These are phyloP conservation scores for Ballota nigra DNA, from an alignment of 257 asterid genomes.

Conservation along the genomic window DNA sequence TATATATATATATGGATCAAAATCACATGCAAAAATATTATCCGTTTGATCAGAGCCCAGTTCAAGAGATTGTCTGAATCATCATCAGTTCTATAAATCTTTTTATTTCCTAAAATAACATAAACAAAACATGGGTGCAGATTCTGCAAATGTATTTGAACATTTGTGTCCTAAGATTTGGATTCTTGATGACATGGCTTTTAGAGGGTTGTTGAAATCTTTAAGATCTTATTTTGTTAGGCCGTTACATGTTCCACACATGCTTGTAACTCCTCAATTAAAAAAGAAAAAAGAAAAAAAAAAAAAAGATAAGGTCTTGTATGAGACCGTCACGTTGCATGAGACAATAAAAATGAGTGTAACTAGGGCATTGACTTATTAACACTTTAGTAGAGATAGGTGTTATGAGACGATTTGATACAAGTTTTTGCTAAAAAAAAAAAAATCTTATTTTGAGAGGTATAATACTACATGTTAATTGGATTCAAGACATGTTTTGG, in stretches of 20 bases:
- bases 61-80: constrained; percentile 20
- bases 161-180: constrained; percentile 15
- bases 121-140: neutral
- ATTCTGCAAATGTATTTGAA: constrained; percentile 21
- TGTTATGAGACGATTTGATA: too few species aligned
- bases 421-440: too few species aligned
- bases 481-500: too few species aligned
- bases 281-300: too few species aligned
- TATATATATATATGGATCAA: too few species aligned
- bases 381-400: too few species aligned
- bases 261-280: neutral
- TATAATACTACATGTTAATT: too few species aligned
- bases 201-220: constrained; percentile 23
- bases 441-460: too few species aligned
- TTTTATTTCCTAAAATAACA: neutral
- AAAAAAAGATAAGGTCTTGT: too few species aligned
- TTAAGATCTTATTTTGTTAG: constrained; percentile 13
- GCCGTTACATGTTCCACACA: constrained; percentile 9
- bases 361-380: too few species aligned
- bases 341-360: too few species aligned
- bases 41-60: constrained; percentile 1
- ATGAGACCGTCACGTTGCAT: too few species aligned
- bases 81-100: neutral
- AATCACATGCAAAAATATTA: constrained; percentile 47
- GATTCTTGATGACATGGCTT: constrained; percentile 18